phyloP scores from a whole-genome alignment of 2,329 filamentous ascomycete species.

The Cordyceps javanica region DNA sequence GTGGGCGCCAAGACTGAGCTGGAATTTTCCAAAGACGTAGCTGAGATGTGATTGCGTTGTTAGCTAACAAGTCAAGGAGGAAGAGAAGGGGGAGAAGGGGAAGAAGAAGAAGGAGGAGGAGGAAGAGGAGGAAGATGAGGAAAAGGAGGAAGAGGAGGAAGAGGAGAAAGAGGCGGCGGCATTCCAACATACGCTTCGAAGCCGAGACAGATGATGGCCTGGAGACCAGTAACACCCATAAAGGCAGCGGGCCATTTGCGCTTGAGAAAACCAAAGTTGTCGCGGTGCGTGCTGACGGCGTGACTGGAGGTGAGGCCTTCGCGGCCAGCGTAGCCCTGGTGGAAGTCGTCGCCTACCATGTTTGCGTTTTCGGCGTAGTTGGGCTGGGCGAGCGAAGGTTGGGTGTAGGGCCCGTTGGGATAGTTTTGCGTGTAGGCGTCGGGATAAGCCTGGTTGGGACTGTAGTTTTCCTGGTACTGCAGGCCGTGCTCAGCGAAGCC shows the following conservation, averaged over 20 bases:
- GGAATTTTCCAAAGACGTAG: constrained; percentile 86
- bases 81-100: not conserved
- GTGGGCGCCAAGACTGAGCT: constrained; percentile 48
- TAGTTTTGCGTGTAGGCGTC: constrained; percentile 26
- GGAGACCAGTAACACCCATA: constrained; percentile 63
- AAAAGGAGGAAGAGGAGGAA: not conserved
- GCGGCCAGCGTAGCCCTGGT: constrained; percentile 32
- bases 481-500: constrained; percentile 29
- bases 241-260: constrained; percentile 87
- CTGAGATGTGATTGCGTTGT: constrained; percentile 37
- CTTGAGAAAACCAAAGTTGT: constrained; percentile 65
- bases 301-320: constrained; percentile 30
- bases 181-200: constrained; percentile 70
- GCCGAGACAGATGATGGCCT: constrained; percentile 73
- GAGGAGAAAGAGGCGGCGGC: not conserved
- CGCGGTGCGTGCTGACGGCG: constrained; percentile 25
- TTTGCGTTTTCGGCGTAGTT: constrained; percentile 24
- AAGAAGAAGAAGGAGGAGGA: too few relatives aligned
- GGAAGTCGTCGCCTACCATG: constrained; percentile 22
- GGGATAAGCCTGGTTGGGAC: constrained; percentile 17
- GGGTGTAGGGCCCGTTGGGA: constrained; percentile 17
- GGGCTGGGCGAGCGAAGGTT: constrained; percentile 21
- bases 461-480: constrained; percentile 17
- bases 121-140: too few relatives aligned
- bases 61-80: constrained; percentile 8